Percentiles rank a stretch among this genome's conserved stretches.
These are phyloP conservation scores for Cyberlindnera mycetangii DNA, from an alignment of 805 yeast genomes.

Conservation along the genomic window DNA sequence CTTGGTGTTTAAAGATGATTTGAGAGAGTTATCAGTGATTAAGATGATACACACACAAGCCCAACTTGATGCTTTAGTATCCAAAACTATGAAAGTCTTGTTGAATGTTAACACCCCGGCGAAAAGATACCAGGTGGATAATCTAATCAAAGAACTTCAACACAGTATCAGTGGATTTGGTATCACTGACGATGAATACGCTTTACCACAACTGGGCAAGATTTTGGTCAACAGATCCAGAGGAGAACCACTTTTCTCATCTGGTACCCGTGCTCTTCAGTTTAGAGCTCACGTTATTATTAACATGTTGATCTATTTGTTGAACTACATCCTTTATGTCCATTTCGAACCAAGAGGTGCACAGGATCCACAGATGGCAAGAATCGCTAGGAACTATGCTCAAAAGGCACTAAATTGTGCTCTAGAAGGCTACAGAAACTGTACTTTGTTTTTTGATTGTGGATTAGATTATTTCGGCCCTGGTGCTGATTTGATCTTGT, in stretches of 20 bases:
- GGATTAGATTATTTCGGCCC: conserved; percentile 32
- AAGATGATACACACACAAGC: conserved; percentile 45
- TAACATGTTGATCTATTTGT: conserved; percentile 46
- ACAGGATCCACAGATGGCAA: conserved; percentile 33
- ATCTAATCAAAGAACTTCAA: conserved; percentile 32
- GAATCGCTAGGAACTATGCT: conserved; percentile 37
- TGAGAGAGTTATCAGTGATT: conserved; percentile 45
- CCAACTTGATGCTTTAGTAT: conserved; percentile 42
- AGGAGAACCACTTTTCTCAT: conserved; percentile 22
- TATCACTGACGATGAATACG: conserved; percentile 29
- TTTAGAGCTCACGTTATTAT: conserved; percentile 38
- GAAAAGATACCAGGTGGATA: conserved; percentile 38
- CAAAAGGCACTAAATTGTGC: conserved; percentile 42
- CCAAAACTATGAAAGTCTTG: conserved; percentile 37
- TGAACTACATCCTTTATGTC: conserved; percentile 48
- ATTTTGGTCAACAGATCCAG: conserved; percentile 25
- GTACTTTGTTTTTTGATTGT: conserved; percentile 39
- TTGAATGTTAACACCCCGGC: conserved; percentile 39
- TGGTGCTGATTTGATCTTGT: conserved; percentile 44
- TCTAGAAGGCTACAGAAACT: conserved; percentile 41
- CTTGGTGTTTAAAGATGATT: conserved; percentile 28
- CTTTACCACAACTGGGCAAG: conserved; percentile 34
- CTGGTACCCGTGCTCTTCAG: conserved; percentile 38
- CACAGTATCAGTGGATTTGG: conserved; percentile 34
- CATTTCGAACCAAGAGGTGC: conserved; percentile 41